Evolutionary conservation across 257 asterid species (phyloP).

Genomic region (Przewalskia tangutica): DNA sequence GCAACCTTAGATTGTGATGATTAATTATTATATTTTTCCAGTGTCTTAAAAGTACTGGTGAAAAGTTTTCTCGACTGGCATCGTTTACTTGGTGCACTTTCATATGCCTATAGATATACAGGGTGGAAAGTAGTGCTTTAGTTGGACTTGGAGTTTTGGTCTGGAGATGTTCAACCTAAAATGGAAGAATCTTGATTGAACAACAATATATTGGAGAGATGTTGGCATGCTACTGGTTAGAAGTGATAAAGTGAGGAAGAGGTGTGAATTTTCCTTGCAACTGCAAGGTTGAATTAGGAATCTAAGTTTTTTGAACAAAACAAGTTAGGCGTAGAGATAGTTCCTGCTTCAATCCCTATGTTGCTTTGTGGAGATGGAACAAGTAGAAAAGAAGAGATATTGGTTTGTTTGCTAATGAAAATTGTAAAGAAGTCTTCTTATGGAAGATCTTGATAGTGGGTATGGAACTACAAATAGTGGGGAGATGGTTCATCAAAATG

Average conservation of each 20-base stretch:
- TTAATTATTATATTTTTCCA: background rate
- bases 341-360: background rate
- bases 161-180: background rate
- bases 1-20: no score
- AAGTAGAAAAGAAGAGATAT: background rate
- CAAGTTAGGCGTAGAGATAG: background rate
- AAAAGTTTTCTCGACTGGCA: background rate
- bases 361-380: background rate
- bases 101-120: background rate
- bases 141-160: background rate
- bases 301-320: background rate
- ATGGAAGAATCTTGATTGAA: background rate
- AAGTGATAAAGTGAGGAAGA: background rate
- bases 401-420: background rate
- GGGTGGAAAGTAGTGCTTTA: background rate
- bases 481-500: background rate
- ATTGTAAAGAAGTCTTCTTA: background rate
- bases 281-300: background rate
- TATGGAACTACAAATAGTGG: background rate
- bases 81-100: background rate
- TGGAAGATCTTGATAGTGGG: background rate
- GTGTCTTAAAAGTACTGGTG: background rate
- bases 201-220: background rate
- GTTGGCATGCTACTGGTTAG: background rate
- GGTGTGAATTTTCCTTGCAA: background rate